These are phyloP conservation scores for Epichloe festucae DNA, from an alignment of 2,329 filamentous ascomycete species.

Conservation along the genomic window DNA sequence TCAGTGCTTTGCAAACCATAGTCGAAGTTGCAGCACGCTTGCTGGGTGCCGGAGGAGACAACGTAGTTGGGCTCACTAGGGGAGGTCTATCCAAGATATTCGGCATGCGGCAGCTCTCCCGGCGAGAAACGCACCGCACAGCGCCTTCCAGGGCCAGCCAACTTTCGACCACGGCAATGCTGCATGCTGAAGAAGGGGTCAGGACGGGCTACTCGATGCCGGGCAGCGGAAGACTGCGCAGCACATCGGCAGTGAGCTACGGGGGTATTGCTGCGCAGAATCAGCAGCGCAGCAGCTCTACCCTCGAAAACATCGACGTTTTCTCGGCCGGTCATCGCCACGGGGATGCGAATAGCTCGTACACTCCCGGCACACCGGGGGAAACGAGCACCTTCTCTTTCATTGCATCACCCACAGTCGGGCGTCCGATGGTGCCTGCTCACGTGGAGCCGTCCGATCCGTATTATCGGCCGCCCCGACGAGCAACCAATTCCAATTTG, in stretches of 20 bases:
- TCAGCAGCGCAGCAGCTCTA: constrained; percentile 41
- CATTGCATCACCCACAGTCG: constrained; percentile 42
- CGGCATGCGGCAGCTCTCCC: constrained; percentile 76
- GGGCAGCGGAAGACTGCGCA: constrained; percentile 39
- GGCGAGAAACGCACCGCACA: constrained; percentile 51
- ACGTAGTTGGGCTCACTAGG: constrained; percentile 53
- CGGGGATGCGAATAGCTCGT: constrained; percentile 48
- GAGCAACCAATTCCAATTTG: constrained; percentile 52
- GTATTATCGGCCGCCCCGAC: constrained; percentile 77
- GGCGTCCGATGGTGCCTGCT: constrained; percentile 31
- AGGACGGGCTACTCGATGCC: constrained; percentile 46
- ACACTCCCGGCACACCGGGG: constrained; percentile 63
- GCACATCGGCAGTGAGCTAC: constrained; percentile 48
- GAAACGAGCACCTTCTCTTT: constrained; percentile 63
- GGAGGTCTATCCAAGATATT: constrained; percentile 86
- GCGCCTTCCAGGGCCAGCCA: constrained; percentile 65
- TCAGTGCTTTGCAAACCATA: constrained; percentile 82
- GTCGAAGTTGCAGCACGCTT: constrained; percentile 77
- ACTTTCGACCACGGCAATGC: constrained; percentile 69
- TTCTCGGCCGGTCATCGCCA: constrained; percentile 32
- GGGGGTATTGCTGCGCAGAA: constrained; percentile 32
- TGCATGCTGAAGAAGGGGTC: constrained; percentile 49
- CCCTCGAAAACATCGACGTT: constrained; percentile 36
- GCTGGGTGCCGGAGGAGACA: constrained; percentile 69
- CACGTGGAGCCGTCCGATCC: constrained; percentile 52